Evolutionary conservation across 2,329 filamentous ascomycete species (phyloP).

Genomic region (Xylariaceae sp.): DNA sequence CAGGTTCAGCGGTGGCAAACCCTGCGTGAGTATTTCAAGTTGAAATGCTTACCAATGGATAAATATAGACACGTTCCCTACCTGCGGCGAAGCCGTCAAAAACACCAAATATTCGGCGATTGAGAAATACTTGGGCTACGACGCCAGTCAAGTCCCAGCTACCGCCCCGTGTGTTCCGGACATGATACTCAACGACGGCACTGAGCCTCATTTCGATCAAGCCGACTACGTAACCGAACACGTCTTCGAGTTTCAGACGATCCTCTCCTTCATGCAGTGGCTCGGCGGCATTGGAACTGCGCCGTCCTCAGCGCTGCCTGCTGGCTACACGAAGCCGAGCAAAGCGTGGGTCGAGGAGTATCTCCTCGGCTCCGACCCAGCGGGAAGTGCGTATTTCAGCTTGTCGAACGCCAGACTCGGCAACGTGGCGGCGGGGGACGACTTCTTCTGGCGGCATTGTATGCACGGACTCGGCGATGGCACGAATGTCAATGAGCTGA

Average conservation of each 20-base stretch:
- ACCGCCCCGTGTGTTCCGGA: neutral
- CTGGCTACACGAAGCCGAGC: neutral
- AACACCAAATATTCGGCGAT: neutral
- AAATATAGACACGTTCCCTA: conserved; percentile 1
- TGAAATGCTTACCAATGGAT: conserved; percentile 1
- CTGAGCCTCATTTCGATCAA: neutral
- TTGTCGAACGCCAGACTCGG: neutral
- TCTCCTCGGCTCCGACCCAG: neutral
- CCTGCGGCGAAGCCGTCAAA: conserved; percentile 5
- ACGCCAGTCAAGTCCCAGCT: neutral
- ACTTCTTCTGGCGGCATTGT: conserved; percentile 2
- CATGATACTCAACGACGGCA: neutral
- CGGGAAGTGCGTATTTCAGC: neutral
- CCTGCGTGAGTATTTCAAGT: conserved; percentile 1
- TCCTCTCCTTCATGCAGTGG: neutral
- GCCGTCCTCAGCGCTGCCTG: neutral
- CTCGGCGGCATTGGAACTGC: neutral
- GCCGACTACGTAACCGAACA: neutral
- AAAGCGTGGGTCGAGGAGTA: neutral
- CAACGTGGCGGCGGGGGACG: neutral
- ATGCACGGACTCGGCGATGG: conserved; percentile 1
- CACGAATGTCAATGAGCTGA: neutral
- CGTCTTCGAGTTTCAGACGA: conserved; percentile 3
- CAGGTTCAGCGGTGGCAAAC: neutral
- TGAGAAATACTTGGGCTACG: conserved; percentile 1